Base-by-base conservation (phyloP, 805 yeast genomes). In the Saturnispora besseyi region DNA sequence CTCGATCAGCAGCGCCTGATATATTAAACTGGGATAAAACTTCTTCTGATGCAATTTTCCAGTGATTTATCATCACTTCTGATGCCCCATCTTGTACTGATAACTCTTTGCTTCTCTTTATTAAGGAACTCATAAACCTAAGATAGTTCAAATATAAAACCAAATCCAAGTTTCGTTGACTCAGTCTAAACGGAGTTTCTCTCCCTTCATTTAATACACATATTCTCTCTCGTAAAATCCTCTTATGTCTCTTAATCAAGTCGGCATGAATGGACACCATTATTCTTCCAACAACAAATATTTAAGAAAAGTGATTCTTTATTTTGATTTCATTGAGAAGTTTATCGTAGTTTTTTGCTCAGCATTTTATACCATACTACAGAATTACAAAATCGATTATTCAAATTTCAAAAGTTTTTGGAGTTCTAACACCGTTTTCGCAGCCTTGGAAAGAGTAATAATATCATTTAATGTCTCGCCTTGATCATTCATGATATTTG, bases 101-200 rank as follows among this genome's bases (percentile, higher is more conserved):
- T 5, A 68, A 55, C 31, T 59, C 59, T 29, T 68, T 63, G 0
- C 79, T 76, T 49, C 71, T 69, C 13, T 52, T 43, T 5, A 75
- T 57, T 32, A 77, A 63, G 34, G 61, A 69, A 55, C 65, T 63
- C 48, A 78, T 51, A 56, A 77, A 79, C 36, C 75, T 66, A 33
- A 75, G 59, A 50, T 77, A 77, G 41, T 78, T 68, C 46, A 79
- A 57, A 48, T 76, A 71, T 21, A 78, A 55, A 48, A 79, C 24
- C 18, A 65, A 37, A 36, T 65, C 64, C 7, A 61, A 38, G 30
- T 62, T 59, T 37, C 55, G 55, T 31, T 57, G 61, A 12, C 55
- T 55, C n/a, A 58, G 43, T 22, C 42, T 50, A 10, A 41, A 36
- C 0, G 22, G 13, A 3, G 40, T 38, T 4, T 34, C 37, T 1